Conservation (phyloP, 768 basidiomycete species). For the Lanmaoa rubissima region DNA sequence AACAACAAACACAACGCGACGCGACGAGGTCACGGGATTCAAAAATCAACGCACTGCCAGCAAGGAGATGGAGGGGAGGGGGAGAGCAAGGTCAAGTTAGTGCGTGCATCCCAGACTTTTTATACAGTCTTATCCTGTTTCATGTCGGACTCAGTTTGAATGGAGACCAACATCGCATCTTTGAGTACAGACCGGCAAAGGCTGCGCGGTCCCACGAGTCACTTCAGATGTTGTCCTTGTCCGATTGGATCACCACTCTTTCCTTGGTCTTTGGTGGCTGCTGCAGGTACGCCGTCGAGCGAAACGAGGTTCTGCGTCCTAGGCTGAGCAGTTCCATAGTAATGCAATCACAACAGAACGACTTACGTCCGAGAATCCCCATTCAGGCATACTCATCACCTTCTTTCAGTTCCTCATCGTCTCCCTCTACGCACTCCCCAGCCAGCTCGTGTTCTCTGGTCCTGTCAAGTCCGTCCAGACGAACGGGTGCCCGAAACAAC, state of each 20-base stretch:
- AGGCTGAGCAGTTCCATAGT: slow-evolving; percentile 35
- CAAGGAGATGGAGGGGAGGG: background rate
- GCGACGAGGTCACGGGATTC: slow-evolving; percentile 31
- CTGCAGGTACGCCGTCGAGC: slow-evolving; percentile 53
- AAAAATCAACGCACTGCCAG: slow-evolving; percentile 15
- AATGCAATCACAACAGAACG: slow-evolving; percentile 80
- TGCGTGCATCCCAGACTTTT: background rate
- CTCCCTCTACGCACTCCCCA: slow-evolving; percentile 69
- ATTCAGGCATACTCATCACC: slow-evolving; percentile 81
- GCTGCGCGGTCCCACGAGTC: background rate
- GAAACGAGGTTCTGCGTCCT: background rate
- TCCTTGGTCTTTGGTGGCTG: slow-evolving; percentile 87
- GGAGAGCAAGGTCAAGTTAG: background rate
- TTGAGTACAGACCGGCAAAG: background rate
- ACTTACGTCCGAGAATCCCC: slow-evolving; percentile 63
- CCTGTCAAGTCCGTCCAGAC: background rate
- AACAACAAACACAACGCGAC: slow-evolving; percentile 15
- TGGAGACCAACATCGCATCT: background rate
- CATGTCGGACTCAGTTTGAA: background rate
- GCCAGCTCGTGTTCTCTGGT: slow-evolving; percentile 43
- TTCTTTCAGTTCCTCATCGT: slow-evolving; percentile 83
- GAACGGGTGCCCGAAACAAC: background rate
- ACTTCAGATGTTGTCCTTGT: slow-evolving; percentile 13
- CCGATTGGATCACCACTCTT: slow-evolving; percentile 62
- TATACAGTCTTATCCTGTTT: background rate